A percentile compares a stretch with the other conserved stretches of the same genome.
These are phyloP conservation scores for Cryphonectria japonica DNA, from an alignment of 2,329 filamentous ascomycete species.

Conservation along the genomic window DNA sequence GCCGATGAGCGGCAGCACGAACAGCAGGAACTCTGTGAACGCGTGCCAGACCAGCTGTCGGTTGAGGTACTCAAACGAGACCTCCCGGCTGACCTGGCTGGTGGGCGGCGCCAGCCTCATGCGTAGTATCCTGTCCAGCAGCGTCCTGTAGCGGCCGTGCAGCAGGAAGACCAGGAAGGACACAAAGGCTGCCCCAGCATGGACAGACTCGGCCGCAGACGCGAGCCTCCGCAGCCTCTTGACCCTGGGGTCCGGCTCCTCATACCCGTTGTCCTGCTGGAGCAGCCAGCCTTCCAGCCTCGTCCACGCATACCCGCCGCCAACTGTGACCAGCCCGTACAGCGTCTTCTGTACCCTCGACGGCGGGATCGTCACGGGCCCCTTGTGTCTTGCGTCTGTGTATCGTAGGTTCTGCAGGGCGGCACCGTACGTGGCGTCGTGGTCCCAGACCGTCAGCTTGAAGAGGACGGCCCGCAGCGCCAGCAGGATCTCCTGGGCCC, in stretches of 20 bases:
- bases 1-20: slow-evolving; percentile 93
- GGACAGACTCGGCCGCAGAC: slow-evolving; percentile 68
- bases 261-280: slow-evolving; percentile 75
- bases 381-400: slow-evolving; percentile 74
- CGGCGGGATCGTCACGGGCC: slow-evolving; percentile 68
- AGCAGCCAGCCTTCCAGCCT: slow-evolving; percentile 90
- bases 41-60: slow-evolving; percentile 98
- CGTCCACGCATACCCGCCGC: slow-evolving; percentile 86
- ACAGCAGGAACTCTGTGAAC: slow-evolving; percentile 98
- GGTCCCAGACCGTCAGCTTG: slow-evolving; percentile 96
- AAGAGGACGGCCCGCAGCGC: slow-evolving; percentile 79
- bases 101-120: slow-evolving; percentile 85
- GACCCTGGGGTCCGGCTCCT: slow-evolving; percentile 57
- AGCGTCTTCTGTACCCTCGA: slow-evolving; percentile 81
- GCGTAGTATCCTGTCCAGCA: slow-evolving; percentile 82
- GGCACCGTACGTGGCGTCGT: slow-evolving; percentile 92
- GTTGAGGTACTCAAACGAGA: slow-evolving; percentile 97
- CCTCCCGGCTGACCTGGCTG: slow-evolving; percentile 84
- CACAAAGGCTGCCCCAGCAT: slow-evolving; percentile 79
- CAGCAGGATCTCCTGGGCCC: slow-evolving; percentile 82
- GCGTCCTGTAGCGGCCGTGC: slow-evolving; percentile 87
- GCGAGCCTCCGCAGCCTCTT: slow-evolving; percentile 70
- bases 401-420: slow-evolving; percentile 90
- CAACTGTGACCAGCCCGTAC: slow-evolving; percentile 84
- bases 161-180: slow-evolving; percentile 92